Base-by-base conservation (phyloP, 1,284 basidiomycete species). In the Austroboletus novae-zelandiae region DNA sequence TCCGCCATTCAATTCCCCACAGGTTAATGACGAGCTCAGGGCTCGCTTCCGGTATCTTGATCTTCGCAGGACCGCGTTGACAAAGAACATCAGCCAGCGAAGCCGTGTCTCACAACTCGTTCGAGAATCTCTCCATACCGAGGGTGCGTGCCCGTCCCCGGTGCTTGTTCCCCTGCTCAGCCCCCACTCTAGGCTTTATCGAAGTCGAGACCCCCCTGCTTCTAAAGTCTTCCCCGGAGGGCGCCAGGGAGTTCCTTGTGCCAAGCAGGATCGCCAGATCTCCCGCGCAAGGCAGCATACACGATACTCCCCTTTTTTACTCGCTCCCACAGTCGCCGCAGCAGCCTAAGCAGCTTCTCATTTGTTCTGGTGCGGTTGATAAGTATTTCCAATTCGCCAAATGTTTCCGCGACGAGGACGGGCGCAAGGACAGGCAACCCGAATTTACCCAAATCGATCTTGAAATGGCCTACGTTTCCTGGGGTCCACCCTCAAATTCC, bases 391-490 rank as follows among this genome's bases (percentile, higher is more conserved):
- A 98, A 70, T 79, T 98, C 50, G 95, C 95, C 14, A 83, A 84
- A 58, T 98, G 94, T 71, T 98, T 98, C 77, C 82, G 95, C 37
- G 94, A 98, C 69, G 95, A 98, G 69, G 93, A 94, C 64, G 92
- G 93, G 2, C 79, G 94, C 51, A 94, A 90, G 69, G 94, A 98
- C 70, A 81, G 94, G 29, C 95, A 98, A 66, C 94, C 95, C 0
- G 95, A 98, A 70, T 98, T 98, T 70, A 98, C 95, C 18, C 94
- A 98, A 72, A 78, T 98, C 56, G 95, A 98, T 82, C 71, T 98
- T 56, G 95, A 98, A 73, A 95, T 98, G 91, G 92, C 89, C 3
- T 98, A 91, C 70, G 87, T 97, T 25, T 86, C 87, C 18, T 97
- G 94, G 81, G 58, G 60, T 34, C 57, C 62, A 13, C 56, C 51